phyloP scores from a whole-genome alignment of 2,329 filamentous ascomycete genomes.

The Talaromyces verruculosus region DNA sequence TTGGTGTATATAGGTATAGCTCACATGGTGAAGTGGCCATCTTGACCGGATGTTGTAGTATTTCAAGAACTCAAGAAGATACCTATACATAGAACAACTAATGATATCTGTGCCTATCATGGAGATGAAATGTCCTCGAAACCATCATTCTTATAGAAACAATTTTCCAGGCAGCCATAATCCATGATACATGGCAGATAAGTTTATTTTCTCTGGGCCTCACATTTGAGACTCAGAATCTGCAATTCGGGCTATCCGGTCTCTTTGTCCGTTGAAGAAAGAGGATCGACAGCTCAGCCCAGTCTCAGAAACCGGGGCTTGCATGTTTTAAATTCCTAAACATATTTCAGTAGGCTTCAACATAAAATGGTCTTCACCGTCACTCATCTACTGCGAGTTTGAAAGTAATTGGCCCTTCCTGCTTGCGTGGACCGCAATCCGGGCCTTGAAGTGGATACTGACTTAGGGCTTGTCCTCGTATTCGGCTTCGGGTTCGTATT shows the following conservation, averaged over 20 bases:
- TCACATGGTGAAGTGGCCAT: neutral
- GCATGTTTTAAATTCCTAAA: neutral
- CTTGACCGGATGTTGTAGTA: neutral
- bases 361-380: neutral
- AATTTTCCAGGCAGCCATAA: neutral
- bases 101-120: neutral
- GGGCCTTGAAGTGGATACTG: neutral
- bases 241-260: neutral
- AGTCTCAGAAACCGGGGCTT: neutral
- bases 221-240: neutral
- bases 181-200: neutral
- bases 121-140: neutral
- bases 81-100: too few species aligned
- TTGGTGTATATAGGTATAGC: neutral
- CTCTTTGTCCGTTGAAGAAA: neutral
- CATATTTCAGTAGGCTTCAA: neutral
- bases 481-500: neutral
- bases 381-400: neutral
- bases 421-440: neutral
- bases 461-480: neutral
- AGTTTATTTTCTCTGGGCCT: neutral
- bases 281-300: neutral
- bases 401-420: neutral
- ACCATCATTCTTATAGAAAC: neutral
- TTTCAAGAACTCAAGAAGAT: too few species aligned